phyloP scores from a whole-genome alignment of 1,284 basidiomycete genomes.

The Chiua sp. region DNA sequence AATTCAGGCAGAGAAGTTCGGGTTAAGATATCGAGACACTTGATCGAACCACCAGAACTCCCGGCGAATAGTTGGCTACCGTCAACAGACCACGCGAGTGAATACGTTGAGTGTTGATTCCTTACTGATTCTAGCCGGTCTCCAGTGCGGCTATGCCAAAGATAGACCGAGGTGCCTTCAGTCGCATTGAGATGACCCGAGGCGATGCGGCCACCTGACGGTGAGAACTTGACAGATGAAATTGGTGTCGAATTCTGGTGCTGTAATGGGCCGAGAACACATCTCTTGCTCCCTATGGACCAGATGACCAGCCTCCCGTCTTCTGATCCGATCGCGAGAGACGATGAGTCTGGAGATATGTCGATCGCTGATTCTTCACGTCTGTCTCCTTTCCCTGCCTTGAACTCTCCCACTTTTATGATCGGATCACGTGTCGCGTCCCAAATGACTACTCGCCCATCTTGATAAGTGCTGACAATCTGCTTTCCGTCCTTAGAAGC shows the following conservation, averaged over 20 bases:
- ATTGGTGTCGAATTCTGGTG: constrained; percentile 1
- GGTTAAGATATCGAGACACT: constrained; percentile 4
- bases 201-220: constrained; percentile 13
- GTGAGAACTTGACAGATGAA: constrained; percentile 21
- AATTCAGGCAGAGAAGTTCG: not conserved
- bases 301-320: not conserved
- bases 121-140: not conserved
- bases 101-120: not conserved
- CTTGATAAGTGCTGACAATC: constrained; percentile 10
- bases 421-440: not conserved
- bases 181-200: constrained; percentile 2
- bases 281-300: not conserved
- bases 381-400: not conserved
- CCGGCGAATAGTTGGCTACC: constrained; percentile 14
- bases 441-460: constrained; percentile 12
- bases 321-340: not conserved
- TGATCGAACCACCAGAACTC: constrained; percentile 9
- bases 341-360: constrained; percentile 1
- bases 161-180: constrained; percentile 2
- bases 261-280: not conserved
- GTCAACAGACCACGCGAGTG: constrained; percentile 18
- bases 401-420: not conserved
- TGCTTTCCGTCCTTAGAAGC: constrained; percentile 10
- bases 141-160: constrained; percentile 19
- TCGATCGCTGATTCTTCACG: constrained; percentile 1